Evolutionary conservation across 2,329 filamentous ascomycete species (phyloP).

Genomic region (Gnomoniopsis sp.): DNA sequence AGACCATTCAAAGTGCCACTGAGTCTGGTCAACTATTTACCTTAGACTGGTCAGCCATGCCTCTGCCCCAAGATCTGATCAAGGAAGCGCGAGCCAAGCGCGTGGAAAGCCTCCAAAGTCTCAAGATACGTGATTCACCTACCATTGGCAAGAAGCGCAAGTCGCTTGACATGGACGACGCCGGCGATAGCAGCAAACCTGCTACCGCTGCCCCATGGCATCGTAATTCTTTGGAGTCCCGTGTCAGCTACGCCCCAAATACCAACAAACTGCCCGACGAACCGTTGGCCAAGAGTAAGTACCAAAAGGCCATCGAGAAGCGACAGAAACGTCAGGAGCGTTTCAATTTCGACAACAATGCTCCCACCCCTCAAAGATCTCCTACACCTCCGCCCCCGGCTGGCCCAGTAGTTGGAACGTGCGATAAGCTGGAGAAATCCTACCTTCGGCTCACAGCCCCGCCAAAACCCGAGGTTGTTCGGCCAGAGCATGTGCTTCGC

Average conservation of each 20-base stretch:
- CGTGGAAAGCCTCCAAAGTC: slow-evolving; percentile 12
- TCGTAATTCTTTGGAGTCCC: slow-evolving; percentile 64
- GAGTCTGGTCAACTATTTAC: slow-evolving; percentile 67
- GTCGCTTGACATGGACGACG: slow-evolving; percentile 61
- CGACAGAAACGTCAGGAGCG: slow-evolving; percentile 66
- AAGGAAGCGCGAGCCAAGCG: slow-evolving; percentile 57
- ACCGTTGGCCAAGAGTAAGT: slow-evolving; percentile 68
- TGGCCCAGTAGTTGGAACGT: slow-evolving; percentile 81
- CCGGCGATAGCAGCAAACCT: slow-evolving; percentile 44
- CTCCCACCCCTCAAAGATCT: slow-evolving; percentile 44
- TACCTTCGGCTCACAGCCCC: slow-evolving; percentile 92
- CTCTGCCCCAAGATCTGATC: slow-evolving; percentile 81
- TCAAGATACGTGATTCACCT: slow-evolving; percentile 14
- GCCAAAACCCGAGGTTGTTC: slow-evolving; percentile 83
- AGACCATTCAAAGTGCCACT: slow-evolving; percentile 79
- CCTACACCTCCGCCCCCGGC: slow-evolving; percentile 54
- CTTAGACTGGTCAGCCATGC: slow-evolving; percentile 80
- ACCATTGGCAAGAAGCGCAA: slow-evolving; percentile 69
- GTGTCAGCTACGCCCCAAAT: slow-evolving; percentile 61
- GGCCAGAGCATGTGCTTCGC: slow-evolving; percentile 74
- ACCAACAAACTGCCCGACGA: slow-evolving; percentile 44
- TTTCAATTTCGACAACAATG: slow-evolving; percentile 68
- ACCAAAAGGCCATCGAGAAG: slow-evolving; percentile 80
- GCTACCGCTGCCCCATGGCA: slow-evolving; percentile 66
- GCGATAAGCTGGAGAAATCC: slow-evolving; percentile 81